Evolutionary conservation across 1,284 basidiomycete genomes (phyloP).

Genomic region (Papiliotrema flavescens): DNA sequence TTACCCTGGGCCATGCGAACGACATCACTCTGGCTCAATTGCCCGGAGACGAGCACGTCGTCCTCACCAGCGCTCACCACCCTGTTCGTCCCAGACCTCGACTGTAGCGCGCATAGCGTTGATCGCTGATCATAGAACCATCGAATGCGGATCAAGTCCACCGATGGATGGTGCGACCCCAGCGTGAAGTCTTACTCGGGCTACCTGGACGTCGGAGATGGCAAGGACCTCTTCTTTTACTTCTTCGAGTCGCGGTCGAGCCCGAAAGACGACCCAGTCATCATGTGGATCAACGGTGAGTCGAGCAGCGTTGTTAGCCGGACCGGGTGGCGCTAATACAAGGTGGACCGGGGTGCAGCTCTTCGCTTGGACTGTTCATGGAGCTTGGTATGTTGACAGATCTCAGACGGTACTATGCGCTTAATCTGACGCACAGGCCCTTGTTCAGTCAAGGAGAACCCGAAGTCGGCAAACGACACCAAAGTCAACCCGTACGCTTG

Average conservation of each 20-base stretch:
- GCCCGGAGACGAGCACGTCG: slow-evolving; percentile 28
- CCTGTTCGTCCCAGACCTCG: slow-evolving; percentile 24
- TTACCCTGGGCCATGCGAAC: slow-evolving; percentile 25
- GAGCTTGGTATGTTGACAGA: slow-evolving; percentile 49
- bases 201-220: slow-evolving; percentile 62
- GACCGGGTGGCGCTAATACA: not conserved
- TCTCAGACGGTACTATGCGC: slow-evolving; percentile 6
- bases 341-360: slow-evolving; percentile 50
- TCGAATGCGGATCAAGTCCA: slow-evolving; percentile 46
- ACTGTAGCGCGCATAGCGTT: not conserved
- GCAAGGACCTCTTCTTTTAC: slow-evolving; percentile 74
- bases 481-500: slow-evolving; percentile 50
- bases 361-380: slow-evolving; percentile 52
- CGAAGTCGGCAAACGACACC: slow-evolving; percentile 46
- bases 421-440: slow-evolving; percentile 30
- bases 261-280: slow-evolving; percentile 56
- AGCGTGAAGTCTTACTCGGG: slow-evolving; percentile 42
- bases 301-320: not conserved
- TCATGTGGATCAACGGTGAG: slow-evolving; percentile 50
- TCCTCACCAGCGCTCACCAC: slow-evolving; percentile 27
- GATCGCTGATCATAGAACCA: slow-evolving; percentile 26
- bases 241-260: slow-evolving; percentile 74
- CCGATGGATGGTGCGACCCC: slow-evolving; percentile 49
- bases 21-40: slow-evolving; percentile 34
- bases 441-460: slow-evolving; percentile 42